Evolutionary conservation across 2,329 filamentous ascomycete genomes (phyloP).

Genomic region (Venturia carpophila): DNA sequence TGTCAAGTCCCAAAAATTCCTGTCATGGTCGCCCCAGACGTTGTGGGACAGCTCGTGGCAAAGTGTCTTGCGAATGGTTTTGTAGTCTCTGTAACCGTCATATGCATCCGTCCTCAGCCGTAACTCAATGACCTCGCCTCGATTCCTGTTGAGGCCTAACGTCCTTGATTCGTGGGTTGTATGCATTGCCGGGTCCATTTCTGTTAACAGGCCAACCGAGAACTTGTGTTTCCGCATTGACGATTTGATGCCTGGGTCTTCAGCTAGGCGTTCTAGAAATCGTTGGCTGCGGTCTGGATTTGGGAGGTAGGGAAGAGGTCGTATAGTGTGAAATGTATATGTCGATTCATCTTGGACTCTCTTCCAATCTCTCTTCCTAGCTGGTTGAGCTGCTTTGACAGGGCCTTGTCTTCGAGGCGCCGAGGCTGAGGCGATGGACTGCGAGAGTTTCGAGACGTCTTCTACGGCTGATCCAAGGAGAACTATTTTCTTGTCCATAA

Average conservation of each 20-base stretch:
- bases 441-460: constrained; percentile 50
- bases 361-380: constrained; percentile 36
- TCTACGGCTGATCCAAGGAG: constrained; percentile 56
- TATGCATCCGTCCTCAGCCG: constrained; percentile 86
- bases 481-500: constrained; percentile 53
- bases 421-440: constrained; percentile 29
- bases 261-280: constrained; percentile 67
- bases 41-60: constrained; percentile 96
- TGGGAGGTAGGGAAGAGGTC: constrained; percentile 69
- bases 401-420: constrained; percentile 33
- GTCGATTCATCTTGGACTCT: constrained; percentile 49
- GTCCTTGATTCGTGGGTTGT: constrained; percentile 77
- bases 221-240: constrained; percentile 82
- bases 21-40: constrained; percentile 75
- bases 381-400: constrained; percentile 35
- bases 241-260: constrained; percentile 76
- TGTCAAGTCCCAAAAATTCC: constrained; percentile 83
- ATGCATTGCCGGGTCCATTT: constrained; percentile 86
- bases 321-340: constrained; percentile 76
- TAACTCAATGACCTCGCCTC: constrained; percentile 83
- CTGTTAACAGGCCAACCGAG: constrained; percentile 75
- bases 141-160: constrained; percentile 78
- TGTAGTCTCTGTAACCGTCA: constrained; percentile 89
- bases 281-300: constrained; percentile 61
- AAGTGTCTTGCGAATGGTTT: constrained; percentile 80